Conservation (phyloP, 805 yeast genomes). For the Scheffersomyces amazonensis region DNA sequence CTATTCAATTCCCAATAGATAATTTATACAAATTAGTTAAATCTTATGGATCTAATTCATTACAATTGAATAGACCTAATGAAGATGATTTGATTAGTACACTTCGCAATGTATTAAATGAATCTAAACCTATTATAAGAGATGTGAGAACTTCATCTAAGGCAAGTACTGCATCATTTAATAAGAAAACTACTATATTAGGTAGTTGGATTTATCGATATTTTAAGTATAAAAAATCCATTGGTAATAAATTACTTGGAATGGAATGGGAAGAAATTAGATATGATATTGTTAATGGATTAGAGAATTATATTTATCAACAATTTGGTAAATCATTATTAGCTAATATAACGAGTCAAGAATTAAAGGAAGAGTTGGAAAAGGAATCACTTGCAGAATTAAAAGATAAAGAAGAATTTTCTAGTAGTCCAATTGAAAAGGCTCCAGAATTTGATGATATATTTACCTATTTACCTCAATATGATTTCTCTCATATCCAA, state of each 20-base stretch:
- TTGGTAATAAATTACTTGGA: slow-evolving; percentile 32
- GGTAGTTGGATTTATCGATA: slow-evolving; percentile 30
- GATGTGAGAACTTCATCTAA: slow-evolving; percentile 23
- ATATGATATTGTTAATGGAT: slow-evolving; percentile 32
- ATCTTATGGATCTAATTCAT: slow-evolving; percentile 4
- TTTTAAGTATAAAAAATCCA: slow-evolving; percentile 34
- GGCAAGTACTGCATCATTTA: slow-evolving; percentile 24
- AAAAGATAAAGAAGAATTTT: neutral
- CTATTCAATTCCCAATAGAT: neutral
- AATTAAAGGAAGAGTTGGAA: neutral
- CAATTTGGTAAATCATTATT: slow-evolving; percentile 25
- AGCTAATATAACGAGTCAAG: neutral
- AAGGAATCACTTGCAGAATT: neutral
- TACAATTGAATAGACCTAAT: slow-evolving; percentile 11
- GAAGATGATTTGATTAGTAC: slow-evolving; percentile 16
- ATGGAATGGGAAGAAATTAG: slow-evolving; percentile 45
- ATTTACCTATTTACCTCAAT: slow-evolving; percentile 25
- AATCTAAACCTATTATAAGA: slow-evolving; percentile 24
- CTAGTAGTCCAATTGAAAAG: neutral
- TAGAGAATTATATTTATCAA: slow-evolving; percentile 33
- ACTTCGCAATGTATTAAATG: slow-evolving; percentile 12
- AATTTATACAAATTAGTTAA: slow-evolving; percentile 11
- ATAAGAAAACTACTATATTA: slow-evolving; percentile 21
- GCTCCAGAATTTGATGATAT: slow-evolving; percentile 10
- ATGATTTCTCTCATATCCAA: slow-evolving; percentile 31